Base-by-base conservation (phyloP, 441 rosid genomes). In the Geranium incanum region DNA sequence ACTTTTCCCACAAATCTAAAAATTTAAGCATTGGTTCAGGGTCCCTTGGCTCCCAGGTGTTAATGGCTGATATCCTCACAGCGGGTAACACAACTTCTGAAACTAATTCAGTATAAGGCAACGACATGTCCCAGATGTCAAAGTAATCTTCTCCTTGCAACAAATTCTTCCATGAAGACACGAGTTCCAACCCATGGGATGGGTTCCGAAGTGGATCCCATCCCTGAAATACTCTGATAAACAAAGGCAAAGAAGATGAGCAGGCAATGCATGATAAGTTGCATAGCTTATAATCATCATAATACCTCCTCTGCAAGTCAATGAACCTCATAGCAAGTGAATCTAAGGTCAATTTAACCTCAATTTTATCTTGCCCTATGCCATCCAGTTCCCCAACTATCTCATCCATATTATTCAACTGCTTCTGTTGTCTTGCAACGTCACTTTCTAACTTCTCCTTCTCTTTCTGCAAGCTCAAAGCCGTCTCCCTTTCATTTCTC, bases 121-220 rank as follows among this genome's bases (percentile, higher is more conserved):
- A 77, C 19, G 81, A 71, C 12, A 81, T 39, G 67, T 80, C 91
- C 97, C 95, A 90, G 68, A 93, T 88, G 78, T 79, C 86, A 57
- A 84, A 77, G 79, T 76, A 75, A 48, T 86, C 92, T 59, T 87
- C 85, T 6, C 78, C 87, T 77, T 89, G 93, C 79, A 89, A 76
- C 64, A 91, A 82, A 69, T 78, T 81, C 83, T 85, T 91, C 97
- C 97, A 91, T 18, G 71, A 71, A 16, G 83, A 82, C 6, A 93
- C 83, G 67, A 86, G 74, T 74, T 84, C 85, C 73, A 87, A 48
- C 72, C 92, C 87, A 70, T 88, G 94, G 37, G 71, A 71, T 23
- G 93, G 87, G 75, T 89, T 91, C 62, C 38, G 77, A 66, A 93
- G 95, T 78, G 97, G 95, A 71, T 93, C 93, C 98, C 97, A 91